Percentiles rank a stretch among this genome's conserved stretches.
Evolutionary conservation across 768 basidiomycete species (phyloP).

Genomic region (Mycena floridula): DNA sequence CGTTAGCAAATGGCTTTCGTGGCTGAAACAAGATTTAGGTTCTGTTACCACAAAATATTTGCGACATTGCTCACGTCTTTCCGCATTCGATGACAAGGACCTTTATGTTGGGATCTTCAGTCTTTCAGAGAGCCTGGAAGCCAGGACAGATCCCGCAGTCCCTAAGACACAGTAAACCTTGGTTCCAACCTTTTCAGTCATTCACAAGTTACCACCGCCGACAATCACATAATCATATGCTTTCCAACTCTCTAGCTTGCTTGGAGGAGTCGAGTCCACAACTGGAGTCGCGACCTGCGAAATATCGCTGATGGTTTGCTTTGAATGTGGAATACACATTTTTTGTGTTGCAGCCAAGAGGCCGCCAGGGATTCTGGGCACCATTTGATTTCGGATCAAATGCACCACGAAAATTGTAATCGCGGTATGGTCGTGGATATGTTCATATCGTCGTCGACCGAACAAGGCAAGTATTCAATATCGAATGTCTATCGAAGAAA

Average conservation of each 20-base stretch:
- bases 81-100: slow-evolving; percentile 38
- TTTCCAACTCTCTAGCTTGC: neutral
- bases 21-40: slow-evolving; percentile 2
- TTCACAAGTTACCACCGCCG: neutral
- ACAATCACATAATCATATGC: slow-evolving; percentile 1
- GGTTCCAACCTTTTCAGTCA: neutral
- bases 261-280: too few relatives aligned
- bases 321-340: neutral
- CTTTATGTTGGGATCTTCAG: slow-evolving; percentile 25
- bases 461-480: too few relatives aligned
- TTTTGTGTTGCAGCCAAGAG: too few relatives aligned
- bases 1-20: slow-evolving; percentile 6
- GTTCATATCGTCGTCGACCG: too few relatives aligned
- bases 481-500: too few relatives aligned
- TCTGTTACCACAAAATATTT: slow-evolving; percentile 15
- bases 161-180: slow-evolving; percentile 14
- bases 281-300: neutral
- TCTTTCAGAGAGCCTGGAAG: slow-evolving; percentile 35
- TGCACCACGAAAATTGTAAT: too few relatives aligned
- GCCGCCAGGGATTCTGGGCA: too few relatives aligned
- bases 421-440: too few relatives aligned
- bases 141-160: slow-evolving; percentile 39
- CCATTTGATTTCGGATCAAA: too few relatives aligned
- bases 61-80: slow-evolving; percentile 18
- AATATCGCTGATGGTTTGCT: neutral